Evolutionary conservation across 495 filamentous ascomycete genomes (phyloP), one percentile per base, ranked within the genome.

Genomic region (Astrocystis sublimbata): DNA sequence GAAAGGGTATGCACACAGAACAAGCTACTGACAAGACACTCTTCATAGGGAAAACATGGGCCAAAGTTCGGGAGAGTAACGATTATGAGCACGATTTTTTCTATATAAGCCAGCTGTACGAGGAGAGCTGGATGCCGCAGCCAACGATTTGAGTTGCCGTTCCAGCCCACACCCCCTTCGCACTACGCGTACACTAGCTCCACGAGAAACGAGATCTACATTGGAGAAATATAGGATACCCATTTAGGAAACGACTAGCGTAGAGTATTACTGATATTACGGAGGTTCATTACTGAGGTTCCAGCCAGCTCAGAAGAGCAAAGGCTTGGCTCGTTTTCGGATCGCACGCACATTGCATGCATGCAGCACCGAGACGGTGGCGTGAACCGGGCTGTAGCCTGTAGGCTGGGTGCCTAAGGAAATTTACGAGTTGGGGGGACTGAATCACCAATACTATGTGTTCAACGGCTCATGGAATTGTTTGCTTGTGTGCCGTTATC

Each of bases 21-120:
- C 26, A 45, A 28, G 36, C 17, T 36, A 41, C 51, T 62, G 31
- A 62, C 60, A 17, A 47, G 47, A 42, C 15, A 54, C 49, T 12
- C 6, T 36, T 49, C 38, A 19, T 49, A 81, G 79, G 71, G 46
- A 67, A 61, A 49, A 60, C 75, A 21, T 82, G 79, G 79, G 62
- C 75, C 30, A 65, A 66, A 30, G 41, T 80, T 40, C 75, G 74
- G 58, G 62, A 68, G 10, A 65, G 42, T 36, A 68, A 72, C 6
- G 69, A 71, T 30, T 79, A 76, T 57, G 79, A 81, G 67, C 56
- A 81, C 56, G 78, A 83, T 60, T 79, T 77, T 57, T 83, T 75
- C 61, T 82, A 81, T 62, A 72, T 81, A 43, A 80, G 78, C 64
- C 81, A 83, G 65, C 71, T 83, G 19, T 83, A 73, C 65, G 79